These are phyloP conservation scores for Sugiyamaella lignohabitans DNA, from an alignment of 805 yeast species.

Conservation along the genomic window DNA sequence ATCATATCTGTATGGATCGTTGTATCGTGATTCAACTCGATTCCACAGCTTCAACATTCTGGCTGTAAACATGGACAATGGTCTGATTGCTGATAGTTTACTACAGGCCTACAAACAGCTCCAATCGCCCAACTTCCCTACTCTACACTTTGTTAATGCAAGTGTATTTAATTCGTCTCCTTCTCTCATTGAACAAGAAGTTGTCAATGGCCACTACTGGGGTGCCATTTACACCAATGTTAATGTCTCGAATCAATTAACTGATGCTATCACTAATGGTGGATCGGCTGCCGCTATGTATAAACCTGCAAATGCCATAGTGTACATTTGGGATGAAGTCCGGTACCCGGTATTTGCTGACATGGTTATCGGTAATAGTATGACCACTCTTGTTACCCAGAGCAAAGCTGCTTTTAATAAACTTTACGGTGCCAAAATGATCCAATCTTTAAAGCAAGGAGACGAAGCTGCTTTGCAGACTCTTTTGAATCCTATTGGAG, in stretches of 20 bases:
- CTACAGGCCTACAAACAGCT: conserved; percentile 7
- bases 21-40: conserved; percentile 2
- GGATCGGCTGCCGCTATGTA: conserved; percentile 4
- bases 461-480: conserved; percentile 5
- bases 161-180: background rate
- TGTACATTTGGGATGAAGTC: conserved; percentile 13
- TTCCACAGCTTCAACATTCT: conserved; percentile 7
- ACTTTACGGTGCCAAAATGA: conserved; percentile 2
- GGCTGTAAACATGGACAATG: conserved; percentile 11
- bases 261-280: conserved; percentile 1
- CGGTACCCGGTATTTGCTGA: conserved; percentile 7
- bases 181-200: conserved; percentile 3
- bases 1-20: conserved; percentile 12
- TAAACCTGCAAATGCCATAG: conserved; percentile 6
- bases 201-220: conserved; percentile 10
- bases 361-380: background rate
- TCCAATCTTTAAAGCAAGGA: background rate
- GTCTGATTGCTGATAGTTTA: conserved; percentile 8
- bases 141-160: conserved; percentile 4
- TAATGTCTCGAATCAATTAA: conserved; percentile 8
- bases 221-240: conserved; percentile 8
- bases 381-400: conserved; percentile 2
- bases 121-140: conserved; percentile 6
- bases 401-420: conserved; percentile 1
- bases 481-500: conserved; percentile 3